Base-by-base conservation (phyloP, 768 basidiomycete genomes). In the Leucosporidium yakuticum region DNA sequence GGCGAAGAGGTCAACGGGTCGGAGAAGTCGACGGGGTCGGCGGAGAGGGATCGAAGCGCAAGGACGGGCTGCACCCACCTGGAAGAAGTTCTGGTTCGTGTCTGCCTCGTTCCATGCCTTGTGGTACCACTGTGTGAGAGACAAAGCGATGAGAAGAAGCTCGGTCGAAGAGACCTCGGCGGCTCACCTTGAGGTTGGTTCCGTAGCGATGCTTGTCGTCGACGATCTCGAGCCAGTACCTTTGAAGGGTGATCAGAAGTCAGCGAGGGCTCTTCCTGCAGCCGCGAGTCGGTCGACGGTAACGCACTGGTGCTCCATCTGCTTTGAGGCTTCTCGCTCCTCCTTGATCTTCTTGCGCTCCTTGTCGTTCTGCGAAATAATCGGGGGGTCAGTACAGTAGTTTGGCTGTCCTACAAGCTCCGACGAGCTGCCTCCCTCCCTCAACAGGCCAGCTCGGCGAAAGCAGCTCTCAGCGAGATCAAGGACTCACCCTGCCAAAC, bases 41-140 rank as follows among this genome's bases (percentile, higher is more conserved):
- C 29, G 21, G 29, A 50, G 34, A 0, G 48, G 23, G 65, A 2
- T 19, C 49, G 44, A 25, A n/a, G n/a, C n/a, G n/a, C n/a, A n/a
- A 51, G 27, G 15, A 25, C 48, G 25, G 25, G 21, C 11, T 9
- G 49, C 27, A 65, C 67, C 54, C 20, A 67, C 73, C 12, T 70
- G 50, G 73, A 79, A 80, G 68, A 80, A 80, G 74, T 80, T 80
- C 58, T 79, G 76, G 29, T 65, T 54, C 19, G 79, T 80, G 11
- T 79, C 76, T 0, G 74, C 67, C 39, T 79, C 78, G 63, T 79
- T 76, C 79, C 80, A 80, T 60, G 68, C 25, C 69, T 57, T 60
- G 58, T 63, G 69, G 14, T 64, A 68, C 12, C 29, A 60, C 36
- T 39, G 15, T 44, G 6, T 4, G 9, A 32, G 34, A 19, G 4